Evolutionary conservation across 768 basidiomycete genomes (phyloP), one percentile per base, ranked within the genome.

Genomic region (Daedaleopsis sinensis): DNA sequence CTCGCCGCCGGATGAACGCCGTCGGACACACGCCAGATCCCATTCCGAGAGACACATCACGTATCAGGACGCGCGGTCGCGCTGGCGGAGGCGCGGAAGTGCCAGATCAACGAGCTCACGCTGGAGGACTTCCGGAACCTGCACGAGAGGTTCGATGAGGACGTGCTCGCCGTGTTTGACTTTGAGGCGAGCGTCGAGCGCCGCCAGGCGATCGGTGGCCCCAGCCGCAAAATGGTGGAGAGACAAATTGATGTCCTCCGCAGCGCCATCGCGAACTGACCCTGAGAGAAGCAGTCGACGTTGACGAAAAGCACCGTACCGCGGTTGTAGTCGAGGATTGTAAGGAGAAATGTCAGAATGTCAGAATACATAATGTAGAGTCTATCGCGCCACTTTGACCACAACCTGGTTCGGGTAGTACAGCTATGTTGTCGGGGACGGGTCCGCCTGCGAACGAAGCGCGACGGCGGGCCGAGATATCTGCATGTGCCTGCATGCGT

Each of bases 11-110:
- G 27, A 32, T 42, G 39, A 13, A 18, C 39, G 13, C 39, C 11
- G 10, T 4, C 54, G 53, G 13, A 54, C 55, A 43, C 55, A 13
- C 21, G 36, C 23, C 67, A 97, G 96, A 92, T 95, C 46, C 97
- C 97, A 9, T 98, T 99, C 86, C 89, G 97, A 47, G 94, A 98
- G 76, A 99, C 97, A 1, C 97, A 99, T 72, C 97, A 99, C 73
- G 87, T 99, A 67, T 98, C 97, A 5, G 97, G 97, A 5, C 89
- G 94, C 15, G 95, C 96, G 19, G 96, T 99, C 49, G 95, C 96
- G 1, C 81, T 98, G 42, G 96, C 96, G 0, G 97, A 99, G 74
- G 79, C 88, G 46, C 84, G 86, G 37, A 82, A 84, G 61, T 89
- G 90, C 67, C 90, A 93, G 68, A 81, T 99, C 44, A 88, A 93